phyloP scores from a whole-genome alignment of 257 asterid genomes.

The Verbena officinalis region DNA sequence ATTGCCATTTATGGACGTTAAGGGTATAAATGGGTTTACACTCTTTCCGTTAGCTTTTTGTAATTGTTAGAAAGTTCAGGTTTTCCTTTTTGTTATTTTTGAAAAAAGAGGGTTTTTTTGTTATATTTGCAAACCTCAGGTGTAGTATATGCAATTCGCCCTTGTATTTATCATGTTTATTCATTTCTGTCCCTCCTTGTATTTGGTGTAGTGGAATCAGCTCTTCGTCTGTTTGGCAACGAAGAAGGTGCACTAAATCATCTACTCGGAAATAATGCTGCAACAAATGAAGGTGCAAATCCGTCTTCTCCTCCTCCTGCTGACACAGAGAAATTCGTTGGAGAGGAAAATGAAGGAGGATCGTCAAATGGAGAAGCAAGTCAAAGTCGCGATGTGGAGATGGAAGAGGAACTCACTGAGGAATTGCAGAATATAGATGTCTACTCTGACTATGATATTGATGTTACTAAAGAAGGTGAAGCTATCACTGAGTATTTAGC shows the following conservation, averaged over 20 bases:
- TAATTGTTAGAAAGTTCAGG: too few relatives aligned
- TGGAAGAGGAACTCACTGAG: constrained; percentile 77
- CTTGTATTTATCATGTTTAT: neutral
- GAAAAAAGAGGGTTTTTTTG: too few relatives aligned
- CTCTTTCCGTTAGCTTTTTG: too few relatives aligned
- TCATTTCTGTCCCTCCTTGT: neutral
- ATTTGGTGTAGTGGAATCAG: constrained; percentile 59
- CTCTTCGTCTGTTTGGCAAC: constrained; percentile 49
- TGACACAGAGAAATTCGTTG: constrained; percentile 14
- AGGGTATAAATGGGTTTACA: too few relatives aligned
- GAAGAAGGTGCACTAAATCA: constrained; percentile 54
- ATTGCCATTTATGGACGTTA: too few relatives aligned
- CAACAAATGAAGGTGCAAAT: constrained; percentile 13
- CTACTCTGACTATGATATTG: constrained; percentile 81
- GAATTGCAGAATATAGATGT: constrained; percentile 70
- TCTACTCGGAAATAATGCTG: constrained; percentile 44
- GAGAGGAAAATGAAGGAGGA: constrained; percentile 20
- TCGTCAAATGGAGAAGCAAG: constrained; percentile 29
- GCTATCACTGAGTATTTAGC: constrained; percentile 78
- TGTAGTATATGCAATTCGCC: too few relatives aligned
- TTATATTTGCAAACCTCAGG: too few relatives aligned
- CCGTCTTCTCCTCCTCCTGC: constrained; percentile 15
- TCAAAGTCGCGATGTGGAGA: constrained; percentile 62
- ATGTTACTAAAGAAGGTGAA: constrained; percentile 84
- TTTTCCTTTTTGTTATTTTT: too few relatives aligned